These are phyloP conservation scores for Fistulinella prunicolor DNA, from an alignment of 768 basidiomycete species.

Conservation along the genomic window DNA sequence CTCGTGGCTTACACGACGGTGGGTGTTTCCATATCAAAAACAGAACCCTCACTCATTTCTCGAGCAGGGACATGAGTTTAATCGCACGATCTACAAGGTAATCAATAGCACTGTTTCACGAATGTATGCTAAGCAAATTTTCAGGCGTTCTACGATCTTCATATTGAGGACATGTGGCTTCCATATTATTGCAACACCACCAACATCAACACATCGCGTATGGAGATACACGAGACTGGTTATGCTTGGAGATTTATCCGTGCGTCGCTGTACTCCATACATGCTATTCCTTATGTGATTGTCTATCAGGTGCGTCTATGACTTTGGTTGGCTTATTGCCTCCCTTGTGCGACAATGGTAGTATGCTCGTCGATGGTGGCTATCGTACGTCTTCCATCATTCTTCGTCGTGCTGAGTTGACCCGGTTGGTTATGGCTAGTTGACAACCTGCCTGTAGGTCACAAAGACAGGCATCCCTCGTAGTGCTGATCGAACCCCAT, in stretches of 20 bases:
- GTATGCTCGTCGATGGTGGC: conserved; percentile 87
- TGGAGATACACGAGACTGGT: conserved; percentile 98
- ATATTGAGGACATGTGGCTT: conserved; percentile 98
- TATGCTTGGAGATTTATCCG: conserved; percentile 97
- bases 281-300: conserved; percentile 3
- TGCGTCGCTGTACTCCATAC: conserved; percentile 32
- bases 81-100: conserved; percentile 91
- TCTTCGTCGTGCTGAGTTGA: conserved; percentile 10
- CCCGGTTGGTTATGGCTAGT: conserved; percentile 40
- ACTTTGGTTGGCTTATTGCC: conserved; percentile 93
- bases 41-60: conserved; percentile 3
- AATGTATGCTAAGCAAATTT: conserved; percentile 8
- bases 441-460: conserved; percentile 80
- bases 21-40: conserved; percentile 13
- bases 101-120: neutral
- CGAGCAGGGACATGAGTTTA: conserved; percentile 88
- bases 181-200: conserved; percentile 98
- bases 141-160: conserved; percentile 88
- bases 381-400: conserved; percentile 57
- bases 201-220: conserved; percentile 91
- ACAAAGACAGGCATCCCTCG: neutral
- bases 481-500: conserved; percentile 1
- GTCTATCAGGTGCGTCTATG: conserved; percentile 83
- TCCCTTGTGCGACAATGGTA: conserved; percentile 91
- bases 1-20: conserved; percentile 76